Evolutionary conservation across 1,284 basidiomycete species (phyloP), one percentile per base, ranked within the genome.

Genomic region (Rhodofomes roseus): DNA sequence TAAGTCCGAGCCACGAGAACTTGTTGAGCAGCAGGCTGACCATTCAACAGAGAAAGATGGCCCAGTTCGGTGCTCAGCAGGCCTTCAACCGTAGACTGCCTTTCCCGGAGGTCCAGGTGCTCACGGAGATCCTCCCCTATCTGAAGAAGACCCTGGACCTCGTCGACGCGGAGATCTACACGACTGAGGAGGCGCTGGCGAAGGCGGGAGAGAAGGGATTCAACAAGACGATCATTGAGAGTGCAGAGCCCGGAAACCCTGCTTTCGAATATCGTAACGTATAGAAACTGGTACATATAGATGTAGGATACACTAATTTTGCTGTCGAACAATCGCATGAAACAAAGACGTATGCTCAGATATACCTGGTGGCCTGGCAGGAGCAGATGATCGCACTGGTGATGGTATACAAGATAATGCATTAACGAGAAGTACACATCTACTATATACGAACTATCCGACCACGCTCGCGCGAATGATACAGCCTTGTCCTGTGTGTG

Each of bases 61-160:
- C 84, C 2, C 85, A 91, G 67, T 86, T 91, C 68, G 93, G 93
- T 23, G 86, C 89, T 29, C 77, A 87, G 66, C 83, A 83, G 0
- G 94, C 94, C 0, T 96, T 98, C 80, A 86, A 93, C 68, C 86
- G 96, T n/a, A 81, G 86, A 9, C 78, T 98, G 62, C 87, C 89
- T 1, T 98, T 97, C 81, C 88, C 91, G 7, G 96, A 99, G 76
- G 76, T 81, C 27, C 82, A 86, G n/a, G 88, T 94, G 22, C 77
- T 98, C 67, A 70, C 74, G 22, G 86, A 91, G 65, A 81, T 93
- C 55, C 70, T 87, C 66, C 87, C 91, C 0, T 97, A 98, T 76
- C 79, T 98, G 71, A 92, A 90, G 77, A 88, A 90, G 65, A 89
- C 91, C 18, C 79, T 98, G 72, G 86, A 82, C 66, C 82, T 97